A percentile compares a stretch with the other conserved stretches of the same genome.
Evolutionary conservation across 805 yeast genomes (phyloP).

Genomic region (Grigorovia transvaalensis): DNA sequence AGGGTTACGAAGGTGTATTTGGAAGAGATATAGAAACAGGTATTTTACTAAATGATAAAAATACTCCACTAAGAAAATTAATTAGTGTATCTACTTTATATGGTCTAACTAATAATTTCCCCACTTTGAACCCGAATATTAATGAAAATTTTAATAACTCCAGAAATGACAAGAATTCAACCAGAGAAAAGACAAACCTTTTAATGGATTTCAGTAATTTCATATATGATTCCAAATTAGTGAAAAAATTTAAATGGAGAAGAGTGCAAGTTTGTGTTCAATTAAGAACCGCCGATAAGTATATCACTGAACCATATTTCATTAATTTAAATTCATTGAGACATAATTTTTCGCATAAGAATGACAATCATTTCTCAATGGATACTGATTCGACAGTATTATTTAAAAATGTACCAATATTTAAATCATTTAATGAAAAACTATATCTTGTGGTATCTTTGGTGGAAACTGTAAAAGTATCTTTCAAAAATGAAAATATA

Average conservation of each 20-base stretch:
- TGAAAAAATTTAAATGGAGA: constrained; percentile 51
- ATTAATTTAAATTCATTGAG: constrained; percentile 45
- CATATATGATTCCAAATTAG: constrained; percentile 41
- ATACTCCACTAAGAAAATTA: constrained; percentile 43
- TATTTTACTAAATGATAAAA: constrained; percentile 36
- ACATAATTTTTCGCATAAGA: not conserved
- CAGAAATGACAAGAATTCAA: not conserved
- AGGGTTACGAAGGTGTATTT: constrained; percentile 58
- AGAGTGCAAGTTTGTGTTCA: constrained; percentile 62
- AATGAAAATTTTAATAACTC: not conserved
- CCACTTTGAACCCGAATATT: not conserved
- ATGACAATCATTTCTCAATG: constrained; percentile 38
- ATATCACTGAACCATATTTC: constrained; percentile 73
- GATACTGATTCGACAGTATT: constrained; percentile 71
- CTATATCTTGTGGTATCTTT: constrained; percentile 68
- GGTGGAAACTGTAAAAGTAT: constrained; percentile 48
- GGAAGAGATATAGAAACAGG: constrained; percentile 56
- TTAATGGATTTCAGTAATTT: constrained; percentile 70
- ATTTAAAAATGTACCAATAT: constrained; percentile 59
- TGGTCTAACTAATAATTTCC: constrained; percentile 47
- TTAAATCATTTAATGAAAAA: constrained; percentile 52
- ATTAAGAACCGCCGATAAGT: constrained; percentile 49
- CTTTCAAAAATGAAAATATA: constrained; percentile 11
- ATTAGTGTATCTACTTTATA: constrained; percentile 59
- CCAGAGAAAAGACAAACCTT: constrained; percentile 37